These are phyloP conservation scores for Paraphaeosphaeria sporulosa DNA, from an alignment of 2,329 filamentous ascomycete genomes.

Conservation along the genomic window DNA sequence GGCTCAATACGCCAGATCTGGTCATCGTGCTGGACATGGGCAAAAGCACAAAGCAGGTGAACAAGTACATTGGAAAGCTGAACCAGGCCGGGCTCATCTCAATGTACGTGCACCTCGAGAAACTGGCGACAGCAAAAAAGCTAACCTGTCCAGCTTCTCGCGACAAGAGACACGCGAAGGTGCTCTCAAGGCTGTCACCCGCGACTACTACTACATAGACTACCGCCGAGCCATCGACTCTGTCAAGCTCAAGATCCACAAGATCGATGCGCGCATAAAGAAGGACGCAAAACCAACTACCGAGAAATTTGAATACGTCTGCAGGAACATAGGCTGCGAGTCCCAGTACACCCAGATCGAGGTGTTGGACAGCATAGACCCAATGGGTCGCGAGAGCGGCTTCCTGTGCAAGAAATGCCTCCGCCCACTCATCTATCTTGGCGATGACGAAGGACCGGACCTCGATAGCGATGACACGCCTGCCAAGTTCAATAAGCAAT, in stretches of 20 bases:
- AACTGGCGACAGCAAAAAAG: constrained; percentile 51
- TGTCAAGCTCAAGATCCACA: constrained; percentile 92
- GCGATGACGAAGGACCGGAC: constrained; percentile 34
- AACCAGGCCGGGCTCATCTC: constrained; percentile 85
- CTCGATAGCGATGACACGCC: constrained; percentile 50
- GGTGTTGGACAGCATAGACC: constrained; percentile 78
- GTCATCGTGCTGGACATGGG: constrained; percentile 75
- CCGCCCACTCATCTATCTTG: constrained; percentile 58
- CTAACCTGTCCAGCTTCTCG: too few relatives aligned
- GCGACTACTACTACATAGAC: constrained; percentile 97
- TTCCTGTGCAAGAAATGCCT: constrained; percentile 87
- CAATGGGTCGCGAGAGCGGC: constrained; percentile 60
- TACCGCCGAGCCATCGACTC: constrained; percentile 93
- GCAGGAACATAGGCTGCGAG: constrained; percentile 71
- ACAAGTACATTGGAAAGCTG: constrained; percentile 85
- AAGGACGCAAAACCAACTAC: constrained; percentile 76
- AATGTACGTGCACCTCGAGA: constrained; percentile 63
- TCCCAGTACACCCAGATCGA: constrained; percentile 90
- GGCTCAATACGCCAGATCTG: constrained; percentile 85
- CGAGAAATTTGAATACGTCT: constrained; percentile 93
- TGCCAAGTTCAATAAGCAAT: constrained; percentile 73
- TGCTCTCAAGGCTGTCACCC: constrained; percentile 79
- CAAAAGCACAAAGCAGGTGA: constrained; percentile 90
- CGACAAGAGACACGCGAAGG: constrained; percentile 81
- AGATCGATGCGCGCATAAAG: constrained; percentile 87